A percentile compares a stretch with the other conserved stretches of the same genome.
Evolutionary conservation across 441 rosid species (phyloP).

Genomic region (Adansonia grandidieri): DNA sequence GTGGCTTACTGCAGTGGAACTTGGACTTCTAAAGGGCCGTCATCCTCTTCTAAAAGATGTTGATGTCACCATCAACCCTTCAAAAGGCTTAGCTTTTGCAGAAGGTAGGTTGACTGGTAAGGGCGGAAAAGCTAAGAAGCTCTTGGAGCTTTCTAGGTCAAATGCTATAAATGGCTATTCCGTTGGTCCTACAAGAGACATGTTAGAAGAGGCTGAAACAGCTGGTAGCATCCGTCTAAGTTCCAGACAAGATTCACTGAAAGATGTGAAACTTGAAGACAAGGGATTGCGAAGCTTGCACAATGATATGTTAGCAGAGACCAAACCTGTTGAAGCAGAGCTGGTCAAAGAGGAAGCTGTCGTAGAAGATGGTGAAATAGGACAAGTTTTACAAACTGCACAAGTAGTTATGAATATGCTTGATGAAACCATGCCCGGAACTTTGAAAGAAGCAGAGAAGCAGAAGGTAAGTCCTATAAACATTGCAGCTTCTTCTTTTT

Average conservation of each 20-base stretch:
- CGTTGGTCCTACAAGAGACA: constrained; percentile 39
- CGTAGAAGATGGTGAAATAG: constrained; percentile 55
- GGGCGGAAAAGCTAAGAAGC: constrained; percentile 44
- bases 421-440: constrained; percentile 79
- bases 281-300: constrained; percentile 38
- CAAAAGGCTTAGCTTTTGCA: constrained; percentile 56
- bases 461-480: constrained; percentile 58
- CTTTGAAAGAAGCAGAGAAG: constrained; percentile 69
- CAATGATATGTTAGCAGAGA: constrained; percentile 39
- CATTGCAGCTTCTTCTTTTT: constrained; percentile 20
- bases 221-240: constrained; percentile 33
- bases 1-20: constrained; percentile 97
- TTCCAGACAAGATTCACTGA: constrained; percentile 36
- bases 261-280: constrained; percentile 39
- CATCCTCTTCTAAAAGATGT: constrained; percentile 94
- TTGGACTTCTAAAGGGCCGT: constrained; percentile 96
- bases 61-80: constrained; percentile 77
- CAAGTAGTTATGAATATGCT: constrained; percentile 86
- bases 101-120: constrained; percentile 52
- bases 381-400: constrained; percentile 73
- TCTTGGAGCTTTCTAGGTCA: constrained; percentile 43
- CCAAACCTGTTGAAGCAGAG: constrained; percentile 46
- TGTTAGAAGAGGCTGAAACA: constrained; percentile 43
- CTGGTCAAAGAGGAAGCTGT: constrained; percentile 45
- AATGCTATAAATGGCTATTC: constrained; percentile 52